phyloP scores from a whole-genome alignment of 495 filamentous ascomycete genomes.

The Physcia stellaris region DNA sequence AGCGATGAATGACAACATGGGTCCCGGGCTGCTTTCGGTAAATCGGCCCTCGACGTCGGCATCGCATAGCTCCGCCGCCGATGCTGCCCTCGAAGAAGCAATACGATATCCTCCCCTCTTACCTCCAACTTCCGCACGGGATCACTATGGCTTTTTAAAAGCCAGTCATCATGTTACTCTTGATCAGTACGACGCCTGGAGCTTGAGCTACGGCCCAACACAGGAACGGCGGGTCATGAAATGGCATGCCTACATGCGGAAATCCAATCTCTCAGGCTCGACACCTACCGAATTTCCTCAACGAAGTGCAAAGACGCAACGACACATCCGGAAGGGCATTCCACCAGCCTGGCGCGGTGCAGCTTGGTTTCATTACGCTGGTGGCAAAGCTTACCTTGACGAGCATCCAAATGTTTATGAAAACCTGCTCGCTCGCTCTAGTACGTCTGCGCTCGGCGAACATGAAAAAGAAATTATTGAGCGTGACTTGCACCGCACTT shows the following conservation, averaged over 20 bases:
- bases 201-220: constrained; percentile 51
- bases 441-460: constrained; percentile 45
- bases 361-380: constrained; percentile 97
- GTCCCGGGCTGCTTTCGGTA: constrained; percentile 16
- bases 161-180: constrained; percentile 63
- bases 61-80: constrained; percentile 11
- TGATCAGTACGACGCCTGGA: constrained; percentile 75
- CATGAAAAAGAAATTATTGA: constrained; percentile 85
- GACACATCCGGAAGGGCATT: constrained; percentile 89
- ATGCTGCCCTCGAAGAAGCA: constrained; percentile 16
- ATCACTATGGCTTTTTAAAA: constrained; percentile 87
- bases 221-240: constrained; percentile 59
- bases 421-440: constrained; percentile 47
- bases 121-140: constrained; percentile 34
- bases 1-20: constrained; percentile 11
- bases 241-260: constrained; percentile 65
- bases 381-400: constrained; percentile 61
- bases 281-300: constrained; percentile 66
- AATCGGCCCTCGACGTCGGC: constrained; percentile 17
- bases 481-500: constrained; percentile 86
- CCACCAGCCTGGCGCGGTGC: constrained; percentile 83
- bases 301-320: constrained; percentile 67
- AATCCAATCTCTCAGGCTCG: constrained; percentile 58
- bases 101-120: constrained; percentile 14
- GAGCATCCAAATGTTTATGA: constrained; percentile 64